phyloP scores from a whole-genome alignment of 257 asterid species.

The Rhazya stricta region DNA sequence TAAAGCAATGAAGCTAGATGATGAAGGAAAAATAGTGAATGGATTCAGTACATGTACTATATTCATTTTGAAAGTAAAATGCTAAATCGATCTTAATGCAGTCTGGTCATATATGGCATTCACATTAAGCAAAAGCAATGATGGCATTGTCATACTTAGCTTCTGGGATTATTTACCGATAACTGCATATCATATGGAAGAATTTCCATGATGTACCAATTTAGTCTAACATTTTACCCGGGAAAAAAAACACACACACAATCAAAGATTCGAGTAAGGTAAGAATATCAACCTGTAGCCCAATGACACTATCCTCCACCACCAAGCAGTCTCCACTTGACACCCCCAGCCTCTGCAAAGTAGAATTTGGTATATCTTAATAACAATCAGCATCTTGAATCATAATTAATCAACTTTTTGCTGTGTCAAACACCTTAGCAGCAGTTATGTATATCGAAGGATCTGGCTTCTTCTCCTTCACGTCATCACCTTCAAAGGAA shows the following conservation, averaged over 20 bases:
- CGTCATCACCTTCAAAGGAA: conserved; percentile 71
- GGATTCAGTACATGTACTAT: background rate
- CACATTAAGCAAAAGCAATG: background rate
- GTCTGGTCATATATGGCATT: background rate
- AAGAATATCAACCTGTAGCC: conserved; percentile 62
- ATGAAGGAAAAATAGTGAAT: background rate
- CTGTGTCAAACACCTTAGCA: conserved; percentile 45
- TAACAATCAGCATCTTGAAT: conserved; percentile 9
- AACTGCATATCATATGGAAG: background rate
- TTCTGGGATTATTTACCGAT: background rate
- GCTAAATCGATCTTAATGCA: background rate
- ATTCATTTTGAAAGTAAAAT: background rate
- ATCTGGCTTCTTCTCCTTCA: conserved; percentile 87
- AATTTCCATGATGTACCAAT: background rate
- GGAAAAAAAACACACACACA: background rate
- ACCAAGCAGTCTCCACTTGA: conserved; percentile 71
- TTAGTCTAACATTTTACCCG: background rate
- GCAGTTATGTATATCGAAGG: conserved; percentile 83
- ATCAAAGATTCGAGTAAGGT: background rate
- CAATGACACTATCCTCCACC: conserved; percentile 94
- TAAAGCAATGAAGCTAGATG: background rate
- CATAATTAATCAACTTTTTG: conserved; percentile 1
- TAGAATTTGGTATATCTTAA: conserved; percentile 11
- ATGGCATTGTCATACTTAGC: background rate
- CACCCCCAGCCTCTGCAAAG: conserved; percentile 63